Conservation (phyloP, 2,329 filamentous ascomycete species). For the Nemania sp. region DNA sequence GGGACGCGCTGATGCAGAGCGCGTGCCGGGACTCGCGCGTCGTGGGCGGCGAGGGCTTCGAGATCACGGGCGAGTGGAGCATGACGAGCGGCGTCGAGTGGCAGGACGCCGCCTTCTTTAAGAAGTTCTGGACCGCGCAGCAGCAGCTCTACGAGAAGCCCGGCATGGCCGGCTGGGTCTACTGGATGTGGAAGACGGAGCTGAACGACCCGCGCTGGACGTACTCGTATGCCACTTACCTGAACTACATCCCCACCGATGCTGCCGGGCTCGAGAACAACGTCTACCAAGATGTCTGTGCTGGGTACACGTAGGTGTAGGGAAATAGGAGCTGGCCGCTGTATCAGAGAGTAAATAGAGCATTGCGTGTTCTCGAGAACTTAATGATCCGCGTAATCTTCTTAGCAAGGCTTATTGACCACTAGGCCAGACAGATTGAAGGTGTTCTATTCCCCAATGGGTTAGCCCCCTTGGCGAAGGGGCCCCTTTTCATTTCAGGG, state of each 20-base stretch:
- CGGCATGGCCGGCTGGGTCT: slow-evolving; percentile 32
- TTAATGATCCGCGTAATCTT: too few species aligned
- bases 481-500: too few species aligned
- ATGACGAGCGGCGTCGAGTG: slow-evolving; percentile 31
- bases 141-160: slow-evolving; percentile 35
- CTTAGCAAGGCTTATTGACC: too few species aligned
- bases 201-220: slow-evolving; percentile 33
- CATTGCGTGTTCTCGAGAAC: too few species aligned
- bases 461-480: too few species aligned
- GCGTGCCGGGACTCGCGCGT: slow-evolving; percentile 32
- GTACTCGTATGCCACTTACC: slow-evolving; percentile 31
- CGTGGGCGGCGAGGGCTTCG: slow-evolving; percentile 27
- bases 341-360: too few species aligned
- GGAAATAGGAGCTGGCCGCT: too few species aligned
- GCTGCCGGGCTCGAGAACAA: slow-evolving; percentile 32
- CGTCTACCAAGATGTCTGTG: slow-evolving; percentile 34
- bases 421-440: too few species aligned
- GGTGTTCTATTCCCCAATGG: too few species aligned
- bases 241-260: slow-evolving; percentile 28
- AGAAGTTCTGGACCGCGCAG: slow-evolving; percentile 32
- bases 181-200: slow-evolving; percentile 35
- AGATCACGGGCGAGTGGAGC: slow-evolving; percentile 35
- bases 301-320: slow-evolving; percentile 25
- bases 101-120: slow-evolving; percentile 28
- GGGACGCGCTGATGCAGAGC: slow-evolving; percentile 28